Evolutionary conservation across 1,139 yeast genomes (phyloP), one percentile per base, ranked within the genome.

Genomic region (Magnusiomyces suaveolens): DNA sequence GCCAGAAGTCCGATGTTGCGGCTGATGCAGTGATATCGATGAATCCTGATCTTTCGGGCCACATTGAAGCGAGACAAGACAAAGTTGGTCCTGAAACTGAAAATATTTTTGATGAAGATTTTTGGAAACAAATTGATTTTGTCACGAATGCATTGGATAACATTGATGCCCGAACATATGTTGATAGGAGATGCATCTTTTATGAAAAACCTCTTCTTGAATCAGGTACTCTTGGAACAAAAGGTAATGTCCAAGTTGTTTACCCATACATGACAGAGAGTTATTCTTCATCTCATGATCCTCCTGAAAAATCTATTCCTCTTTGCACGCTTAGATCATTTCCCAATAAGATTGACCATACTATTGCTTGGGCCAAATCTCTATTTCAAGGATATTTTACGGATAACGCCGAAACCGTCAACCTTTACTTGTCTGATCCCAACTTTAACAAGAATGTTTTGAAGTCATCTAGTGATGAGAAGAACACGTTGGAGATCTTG

Each of bases 341-440:
- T 83, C 99, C 99, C 56, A 88, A 89, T 71, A 92, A 90, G 72
- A 92, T 92, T 65, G 99, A 92, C 68, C 99, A 92, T 68, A 94
- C 99, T 0, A 92, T 92, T 73, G 97, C 98, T 16, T 92, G 99
- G 99, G 96, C 97, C 25, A 92, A 94, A 74, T 83, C 90, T 24
- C 77, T 89, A 65, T 92, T 92, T 78, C 95, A 87, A 75, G 96
- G 94, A n/a, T 87, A 82, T 68, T 92, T 92, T 70, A 78, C 82
- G 46, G 96, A 92, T 59, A 80, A 90, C 29, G 94, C 96, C 26
- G 96, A 88, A 71, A 88, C 89, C 64, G 97, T 90, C 56, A 92
- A 92, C 70, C 73, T 88, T 66, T 92, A 89, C 70, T 75, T 94
- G 67, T 78, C 92, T 48, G 97, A 92, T 71, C 95, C 97, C 60